Evolutionary conservation across 2,329 filamentous ascomycete genomes (phyloP).

Genomic region (Alternaria brassicae): DNA sequence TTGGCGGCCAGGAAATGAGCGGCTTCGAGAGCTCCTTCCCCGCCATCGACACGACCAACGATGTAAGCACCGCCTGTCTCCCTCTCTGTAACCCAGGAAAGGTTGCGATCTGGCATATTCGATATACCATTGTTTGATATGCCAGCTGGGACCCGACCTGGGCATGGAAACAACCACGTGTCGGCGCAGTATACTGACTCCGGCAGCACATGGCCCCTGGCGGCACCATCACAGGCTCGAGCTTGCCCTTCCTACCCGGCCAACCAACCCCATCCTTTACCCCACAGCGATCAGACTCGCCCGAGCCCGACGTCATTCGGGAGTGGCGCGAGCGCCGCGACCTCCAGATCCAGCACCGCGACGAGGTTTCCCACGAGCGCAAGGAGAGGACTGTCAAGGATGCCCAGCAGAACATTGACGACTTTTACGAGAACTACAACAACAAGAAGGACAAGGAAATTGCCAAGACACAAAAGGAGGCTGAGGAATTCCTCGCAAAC

Average conservation of each 20-base stretch:
- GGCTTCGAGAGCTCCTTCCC: conserved; percentile 92
- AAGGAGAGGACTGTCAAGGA: conserved; percentile 87
- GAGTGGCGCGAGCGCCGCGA: conserved; percentile 93
- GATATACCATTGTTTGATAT: neutral
- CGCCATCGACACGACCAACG: conserved; percentile 75
- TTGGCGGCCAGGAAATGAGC: conserved; percentile 56
- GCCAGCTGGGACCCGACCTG: neutral
- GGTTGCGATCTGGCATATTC: neutral
- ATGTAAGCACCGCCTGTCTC: conserved; percentile 60
- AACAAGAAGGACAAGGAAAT: conserved; percentile 95
- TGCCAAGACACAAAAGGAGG: conserved; percentile 85
- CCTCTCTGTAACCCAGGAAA: neutral
- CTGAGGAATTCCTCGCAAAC: conserved; percentile 87
- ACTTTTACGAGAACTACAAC: conserved; percentile 99
- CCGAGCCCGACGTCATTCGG: conserved; percentile 85
- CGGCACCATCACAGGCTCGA: conserved; percentile 78
- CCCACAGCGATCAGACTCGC: conserved; percentile 69
- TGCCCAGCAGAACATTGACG: conserved; percentile 93
- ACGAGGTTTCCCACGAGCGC: conserved; percentile 81
- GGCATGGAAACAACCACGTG: neutral
- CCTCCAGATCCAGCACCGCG: conserved; percentile 80
- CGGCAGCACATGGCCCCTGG: conserved; percentile 73
- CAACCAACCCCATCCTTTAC: conserved; percentile 48
- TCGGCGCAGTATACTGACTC: conserved; percentile 18
- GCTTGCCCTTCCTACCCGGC: conserved; percentile 61